Conservation (phyloP, 176 grass and related monocot genomes). For the Phoenix roebelenii region DNA sequence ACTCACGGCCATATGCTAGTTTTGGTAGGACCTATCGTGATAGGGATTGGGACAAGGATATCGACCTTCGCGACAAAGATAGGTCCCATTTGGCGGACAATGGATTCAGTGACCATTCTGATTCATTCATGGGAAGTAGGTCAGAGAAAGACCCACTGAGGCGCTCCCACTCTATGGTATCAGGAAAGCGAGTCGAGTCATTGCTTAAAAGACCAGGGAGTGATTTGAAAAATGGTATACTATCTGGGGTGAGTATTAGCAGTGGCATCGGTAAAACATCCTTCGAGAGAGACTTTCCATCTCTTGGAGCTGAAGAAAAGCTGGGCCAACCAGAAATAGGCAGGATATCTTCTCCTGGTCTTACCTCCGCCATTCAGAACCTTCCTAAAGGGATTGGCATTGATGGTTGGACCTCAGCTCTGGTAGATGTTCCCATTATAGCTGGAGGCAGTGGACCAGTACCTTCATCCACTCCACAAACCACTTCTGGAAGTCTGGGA, state of each 20-base stretch:
- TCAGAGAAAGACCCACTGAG: background rate
- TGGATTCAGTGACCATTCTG: background rate
- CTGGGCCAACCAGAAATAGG: background rate
- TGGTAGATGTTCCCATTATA: conserved; percentile 51
- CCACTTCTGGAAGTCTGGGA: background rate
- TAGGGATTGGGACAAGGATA: background rate
- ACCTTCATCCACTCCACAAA: conserved; percentile 12
- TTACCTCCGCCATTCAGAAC: background rate
- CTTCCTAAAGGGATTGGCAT: conserved; percentile 8
- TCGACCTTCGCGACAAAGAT: background rate
- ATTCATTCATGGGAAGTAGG: background rate
- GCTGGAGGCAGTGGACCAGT: conserved; percentile 22
- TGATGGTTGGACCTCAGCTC: conserved; percentile 45
- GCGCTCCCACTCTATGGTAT: background rate
- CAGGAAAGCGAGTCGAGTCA: background rate
- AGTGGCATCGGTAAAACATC: background rate
- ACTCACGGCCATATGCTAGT: conserved; percentile 2
- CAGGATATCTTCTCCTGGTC: conserved; percentile 8
- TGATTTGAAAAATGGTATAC: conserved; percentile 2
- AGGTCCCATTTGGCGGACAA: background rate
- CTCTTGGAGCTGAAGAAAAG: background rate
- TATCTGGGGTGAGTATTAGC: background rate
- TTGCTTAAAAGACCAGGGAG: background rate
- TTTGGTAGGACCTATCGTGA: conserved; percentile 10
- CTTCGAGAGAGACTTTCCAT: conserved; percentile 4